Conservation (phyloP, 2,329 filamentous ascomycete species). For the Scleromitrula shiraiana region DNA sequence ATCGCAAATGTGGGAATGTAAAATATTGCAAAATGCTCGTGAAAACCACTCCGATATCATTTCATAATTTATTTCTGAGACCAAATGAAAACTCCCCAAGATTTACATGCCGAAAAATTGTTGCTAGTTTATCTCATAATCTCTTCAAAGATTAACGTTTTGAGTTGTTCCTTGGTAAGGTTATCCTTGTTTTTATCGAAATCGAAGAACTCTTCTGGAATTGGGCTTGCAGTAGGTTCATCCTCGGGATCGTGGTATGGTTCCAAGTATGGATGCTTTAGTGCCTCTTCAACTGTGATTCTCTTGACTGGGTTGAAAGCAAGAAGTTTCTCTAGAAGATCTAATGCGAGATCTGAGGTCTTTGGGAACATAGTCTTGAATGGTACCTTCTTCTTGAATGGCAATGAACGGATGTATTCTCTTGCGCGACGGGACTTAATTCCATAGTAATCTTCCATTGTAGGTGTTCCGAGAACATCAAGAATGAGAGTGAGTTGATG, state of each 20-base stretch:
- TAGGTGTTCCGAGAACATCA: slow-evolving; percentile 93
- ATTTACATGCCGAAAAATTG: background rate
- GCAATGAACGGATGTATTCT: slow-evolving; percentile 95
- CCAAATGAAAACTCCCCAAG: slow-evolving; percentile 1
- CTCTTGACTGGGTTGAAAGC: slow-evolving; percentile 99
- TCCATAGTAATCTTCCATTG: slow-evolving; percentile 99
- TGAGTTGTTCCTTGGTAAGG: slow-evolving; percentile 95
- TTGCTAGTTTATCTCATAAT: slow-evolving; percentile 49
- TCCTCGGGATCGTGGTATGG: slow-evolving; percentile 98
- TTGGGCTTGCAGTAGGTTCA: slow-evolving; percentile 91
- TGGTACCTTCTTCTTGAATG: slow-evolving; percentile 99
- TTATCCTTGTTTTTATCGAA: slow-evolving; percentile 99
- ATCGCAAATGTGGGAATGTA: background rate
- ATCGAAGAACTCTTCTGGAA: slow-evolving; percentile 98
- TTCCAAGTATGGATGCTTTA: slow-evolving; percentile 96
- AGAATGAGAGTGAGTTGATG: slow-evolving; percentile 96
- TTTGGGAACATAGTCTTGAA: slow-evolving; percentile 97
- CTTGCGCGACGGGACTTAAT: slow-evolving; percentile 97
- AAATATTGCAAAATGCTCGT: background rate
- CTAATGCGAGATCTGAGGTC: slow-evolving; percentile 93
- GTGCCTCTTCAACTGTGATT: slow-evolving; percentile 93
- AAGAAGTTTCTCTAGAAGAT: slow-evolving; percentile 88
- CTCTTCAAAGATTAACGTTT: slow-evolving; percentile 95
- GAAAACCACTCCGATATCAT: background rate
- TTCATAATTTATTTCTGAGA: background rate